Percentiles rank a stretch among this genome's conserved stretches.
Conservation (phyloP, 306 rosid genomes). For the Hippophae tibetana region DNA sequence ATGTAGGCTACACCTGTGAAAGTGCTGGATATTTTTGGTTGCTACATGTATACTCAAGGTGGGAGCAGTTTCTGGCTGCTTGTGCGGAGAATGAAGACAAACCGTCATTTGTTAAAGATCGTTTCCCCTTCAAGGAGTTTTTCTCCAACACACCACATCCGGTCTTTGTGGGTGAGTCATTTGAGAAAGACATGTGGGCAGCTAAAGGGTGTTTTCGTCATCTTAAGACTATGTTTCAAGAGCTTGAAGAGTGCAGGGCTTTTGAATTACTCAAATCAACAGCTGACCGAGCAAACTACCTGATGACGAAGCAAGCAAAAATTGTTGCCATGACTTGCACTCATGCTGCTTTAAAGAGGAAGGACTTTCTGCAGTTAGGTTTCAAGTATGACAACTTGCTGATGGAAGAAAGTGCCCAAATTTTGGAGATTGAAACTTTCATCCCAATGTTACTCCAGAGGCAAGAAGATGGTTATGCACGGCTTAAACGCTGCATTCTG, state of each 20-base stretch:
- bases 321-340: slow-evolving; percentile 99
- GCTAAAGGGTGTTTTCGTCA: slow-evolving; percentile 86
- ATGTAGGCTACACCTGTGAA: slow-evolving; percentile 97
- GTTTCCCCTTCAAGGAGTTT: slow-evolving; percentile 93
- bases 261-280: slow-evolving; percentile 93
- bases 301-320: slow-evolving; percentile 99
- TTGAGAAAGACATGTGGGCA: slow-evolving; percentile 82
- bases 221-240: slow-evolving; percentile 91
- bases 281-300: slow-evolving; percentile 92
- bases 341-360: slow-evolving; percentile 95
- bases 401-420: slow-evolving; percentile 99
- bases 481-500: slow-evolving; percentile 93
- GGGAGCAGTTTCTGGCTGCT: slow-evolving; percentile 90
- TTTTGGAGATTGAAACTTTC: slow-evolving; percentile 94
- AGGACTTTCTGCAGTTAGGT: slow-evolving; percentile 89
- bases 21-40: slow-evolving; percentile 98
- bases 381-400: slow-evolving; percentile 97
- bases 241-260: slow-evolving; percentile 97
- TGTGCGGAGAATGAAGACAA: slow-evolving; percentile 63
- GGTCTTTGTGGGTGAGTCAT: slow-evolving; percentile 70
- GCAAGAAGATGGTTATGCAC: slow-evolving; percentile 97
- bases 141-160: slow-evolving; percentile 56
- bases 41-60: slow-evolving; percentile 93
- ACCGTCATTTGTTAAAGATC: slow-evolving; percentile 61
- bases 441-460: slow-evolving; percentile 98